Evolutionary conservation across 345 rosid species (phyloP).

Genomic region (Hibiscus syriacus): DNA sequence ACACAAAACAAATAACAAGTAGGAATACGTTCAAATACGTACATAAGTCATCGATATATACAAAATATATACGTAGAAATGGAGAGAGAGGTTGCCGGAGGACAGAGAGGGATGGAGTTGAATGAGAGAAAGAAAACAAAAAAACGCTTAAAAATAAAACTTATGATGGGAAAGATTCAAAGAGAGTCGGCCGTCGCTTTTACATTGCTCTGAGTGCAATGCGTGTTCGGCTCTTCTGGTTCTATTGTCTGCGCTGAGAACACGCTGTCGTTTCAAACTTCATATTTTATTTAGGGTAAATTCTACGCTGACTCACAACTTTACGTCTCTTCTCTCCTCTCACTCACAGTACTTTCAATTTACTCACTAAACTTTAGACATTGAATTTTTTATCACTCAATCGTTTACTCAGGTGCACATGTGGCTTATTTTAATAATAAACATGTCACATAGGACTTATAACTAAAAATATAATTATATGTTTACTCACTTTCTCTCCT

Average conservation of each 20-base stretch:
- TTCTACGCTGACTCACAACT: too few relatives aligned
- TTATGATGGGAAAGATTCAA: not conserved
- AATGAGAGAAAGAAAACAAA: not conserved
- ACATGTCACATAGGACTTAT: too few relatives aligned
- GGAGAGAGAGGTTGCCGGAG: not conserved
- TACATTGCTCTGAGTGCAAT: not conserved
- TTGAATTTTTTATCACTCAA: too few relatives aligned
- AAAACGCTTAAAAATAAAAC: not conserved
- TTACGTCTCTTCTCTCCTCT: too few relatives aligned
- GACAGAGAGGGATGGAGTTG: not conserved
- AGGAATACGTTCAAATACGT: not conserved
- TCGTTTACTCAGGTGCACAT: too few relatives aligned
- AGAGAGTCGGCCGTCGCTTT: not conserved
- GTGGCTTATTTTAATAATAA: too few relatives aligned
- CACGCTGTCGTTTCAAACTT: not conserved
- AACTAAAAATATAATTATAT: too few relatives aligned
- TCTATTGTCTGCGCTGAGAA: not conserved
- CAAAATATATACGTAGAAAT: not conserved
- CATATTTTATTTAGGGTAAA: too few relatives aligned
- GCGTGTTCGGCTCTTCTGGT: not conserved
- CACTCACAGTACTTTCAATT: too few relatives aligned
- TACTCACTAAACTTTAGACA: too few relatives aligned
- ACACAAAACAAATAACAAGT: not conserved
- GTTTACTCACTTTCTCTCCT: too few relatives aligned
- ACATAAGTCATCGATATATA: not conserved